Base-by-base conservation (phyloP, 148 eudicot species). In the Arbutus unedo region DNA sequence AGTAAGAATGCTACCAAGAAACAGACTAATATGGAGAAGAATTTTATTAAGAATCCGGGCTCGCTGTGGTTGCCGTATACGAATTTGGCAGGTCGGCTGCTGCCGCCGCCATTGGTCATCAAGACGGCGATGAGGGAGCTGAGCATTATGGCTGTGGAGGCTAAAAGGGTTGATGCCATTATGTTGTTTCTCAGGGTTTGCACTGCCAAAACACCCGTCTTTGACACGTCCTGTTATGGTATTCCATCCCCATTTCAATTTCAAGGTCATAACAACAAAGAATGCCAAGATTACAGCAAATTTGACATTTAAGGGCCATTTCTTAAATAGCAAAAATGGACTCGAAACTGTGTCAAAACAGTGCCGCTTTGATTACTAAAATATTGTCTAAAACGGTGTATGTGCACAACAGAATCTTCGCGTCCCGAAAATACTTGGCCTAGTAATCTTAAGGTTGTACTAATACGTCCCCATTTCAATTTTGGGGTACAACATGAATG, bases 101-200 rank as follows among this genome's bases (percentile, higher is more conserved):
- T 88, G 57, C 2, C 2, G 21, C 79, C 54, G 43, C 71, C 64
- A 50, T 89, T 86, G 25, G 87, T 89, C 98, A 96, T 96, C 23
- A 92, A 59, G 60, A 94, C 90, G 15, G 95, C 98, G 64, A 96
- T 94, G 38, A 96, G 89, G 3, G 98, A 96, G 85, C 98, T 91
- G 14, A 96, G 92, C 88, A 88, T 94, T n/a, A 96, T 96, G 25
- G 98, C 93, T 7, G 96, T 94, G 3, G 97, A 88, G 4, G 98
- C 98, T 76, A 96, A 81, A 0, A 96, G 86, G 54, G 98, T 96
- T 11, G 98, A 96, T 44, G 98, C 98, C 98, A 96, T 96, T 88
- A 96, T 94, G 93, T 93, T 94, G 95, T 96, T 96, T 83, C 98
- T 89, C 31, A 96, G 82, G 14, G 97, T 91, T 82, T 96, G 98